Evolutionary conservation across 495 filamentous ascomycete species (phyloP).

Genomic region (Choiromyces venosus): DNA sequence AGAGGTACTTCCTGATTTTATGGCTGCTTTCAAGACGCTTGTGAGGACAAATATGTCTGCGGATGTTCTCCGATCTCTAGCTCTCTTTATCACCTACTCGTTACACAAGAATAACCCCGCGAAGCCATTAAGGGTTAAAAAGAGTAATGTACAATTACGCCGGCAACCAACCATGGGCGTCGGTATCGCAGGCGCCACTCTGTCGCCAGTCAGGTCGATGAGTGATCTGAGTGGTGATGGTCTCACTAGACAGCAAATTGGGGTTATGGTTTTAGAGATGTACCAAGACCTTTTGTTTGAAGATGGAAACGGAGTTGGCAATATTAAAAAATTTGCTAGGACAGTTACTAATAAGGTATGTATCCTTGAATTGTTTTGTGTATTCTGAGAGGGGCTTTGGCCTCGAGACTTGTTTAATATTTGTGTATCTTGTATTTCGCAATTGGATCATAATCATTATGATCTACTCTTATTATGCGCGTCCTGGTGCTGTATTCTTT

Average conservation of each 20-base stretch:
- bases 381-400: not conserved
- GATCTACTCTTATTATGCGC: not conserved
- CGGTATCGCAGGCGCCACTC: slow-evolving; percentile 34
- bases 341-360: slow-evolving; percentile 93
- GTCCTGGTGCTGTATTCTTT: not conserved
- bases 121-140: slow-evolving; percentile 49
- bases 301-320: slow-evolving; percentile 54
- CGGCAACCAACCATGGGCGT: slow-evolving; percentile 40
- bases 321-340: slow-evolving; percentile 81
- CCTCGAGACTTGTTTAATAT: not conserved
- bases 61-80: slow-evolving; percentile 77
- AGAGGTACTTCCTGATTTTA: slow-evolving; percentile 65
- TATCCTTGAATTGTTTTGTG: slow-evolving; percentile 16
- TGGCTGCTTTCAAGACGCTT: slow-evolving; percentile 68
- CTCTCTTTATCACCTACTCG: slow-evolving; percentile 87
- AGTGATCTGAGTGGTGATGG: slow-evolving; percentile 31
- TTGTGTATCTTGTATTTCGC: not conserved
- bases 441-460: not conserved
- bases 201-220: slow-evolving; percentile 10
- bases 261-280: slow-evolving; percentile 69
- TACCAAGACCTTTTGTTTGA: slow-evolving; percentile 79
- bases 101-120: slow-evolving; percentile 61
- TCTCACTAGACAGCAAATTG: slow-evolving; percentile 53
- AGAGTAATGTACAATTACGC: slow-evolving; percentile 47
- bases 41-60: slow-evolving; percentile 72